Evolutionary conservation across 768 basidiomycete species (phyloP).

Genomic region (Auriculariales sp.): DNA sequence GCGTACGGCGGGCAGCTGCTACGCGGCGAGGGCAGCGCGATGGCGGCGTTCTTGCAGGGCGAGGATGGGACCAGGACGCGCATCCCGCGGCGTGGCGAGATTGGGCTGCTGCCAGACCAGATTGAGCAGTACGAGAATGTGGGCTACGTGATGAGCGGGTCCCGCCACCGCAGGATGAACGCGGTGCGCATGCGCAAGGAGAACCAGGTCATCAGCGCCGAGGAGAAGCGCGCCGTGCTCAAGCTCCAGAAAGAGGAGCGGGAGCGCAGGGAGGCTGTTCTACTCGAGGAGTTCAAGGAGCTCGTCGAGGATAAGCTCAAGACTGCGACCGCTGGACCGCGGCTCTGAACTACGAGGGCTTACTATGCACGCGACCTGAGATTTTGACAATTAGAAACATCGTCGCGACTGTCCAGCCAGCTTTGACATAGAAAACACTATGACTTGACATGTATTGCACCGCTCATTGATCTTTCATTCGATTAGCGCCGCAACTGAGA

Average conservation of each 20-base stretch:
- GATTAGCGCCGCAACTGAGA: too few species aligned
- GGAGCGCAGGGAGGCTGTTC: slow-evolving; percentile 75
- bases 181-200: slow-evolving; percentile 98
- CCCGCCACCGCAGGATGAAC: slow-evolving; percentile 91
- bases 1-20: slow-evolving; percentile 82
- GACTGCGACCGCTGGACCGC: slow-evolving; percentile 17
- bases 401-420: too few species aligned
- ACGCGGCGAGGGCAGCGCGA: slow-evolving; percentile 91
- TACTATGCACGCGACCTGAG: too few species aligned
- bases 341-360: not conserved
- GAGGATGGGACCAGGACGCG: slow-evolving; percentile 61
- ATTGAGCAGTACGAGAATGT: slow-evolving; percentile 79
- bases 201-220: slow-evolving; percentile 97
- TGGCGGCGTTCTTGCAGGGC: slow-evolving; percentile 83
- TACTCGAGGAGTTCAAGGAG: slow-evolving; percentile 82
- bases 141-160: slow-evolving; percentile 98
- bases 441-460: too few species aligned
- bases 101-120: slow-evolving; percentile 76
- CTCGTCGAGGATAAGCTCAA: slow-evolving; percentile 67
- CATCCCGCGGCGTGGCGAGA: slow-evolving; percentile 97
- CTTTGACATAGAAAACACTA: too few species aligned
- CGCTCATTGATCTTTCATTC: too few species aligned
- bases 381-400: too few species aligned
- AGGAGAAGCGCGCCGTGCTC: slow-evolving; percentile 92
- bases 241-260: slow-evolving; percentile 92